Conservation (phyloP, 495 filamentous ascomycete species). For the Acidiella bohemica region DNA sequence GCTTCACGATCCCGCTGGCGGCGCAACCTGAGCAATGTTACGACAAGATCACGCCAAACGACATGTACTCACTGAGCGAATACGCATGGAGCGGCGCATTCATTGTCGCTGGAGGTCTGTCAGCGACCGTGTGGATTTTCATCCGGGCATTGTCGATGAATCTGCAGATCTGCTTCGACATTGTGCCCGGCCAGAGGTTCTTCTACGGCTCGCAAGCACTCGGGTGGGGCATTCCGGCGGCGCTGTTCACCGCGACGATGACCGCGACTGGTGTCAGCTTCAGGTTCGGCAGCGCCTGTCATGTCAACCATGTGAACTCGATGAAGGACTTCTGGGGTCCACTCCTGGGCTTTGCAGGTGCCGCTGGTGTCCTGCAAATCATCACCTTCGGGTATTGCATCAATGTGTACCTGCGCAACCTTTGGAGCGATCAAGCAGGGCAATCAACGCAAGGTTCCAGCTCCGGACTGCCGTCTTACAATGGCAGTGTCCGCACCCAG, state of each 20-base stretch:
- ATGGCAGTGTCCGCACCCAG: slow-evolving; percentile 63
- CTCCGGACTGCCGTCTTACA: slow-evolving; percentile 65
- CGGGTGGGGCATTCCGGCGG: slow-evolving; percentile 71
- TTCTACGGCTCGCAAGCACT: slow-evolving; percentile 71
- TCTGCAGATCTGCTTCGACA: slow-evolving; percentile 95
- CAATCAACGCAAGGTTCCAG: slow-evolving; percentile 43
- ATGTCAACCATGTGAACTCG: slow-evolving; percentile 76
- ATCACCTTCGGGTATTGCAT: slow-evolving; percentile 77
- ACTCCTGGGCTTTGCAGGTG: slow-evolving; percentile 61
- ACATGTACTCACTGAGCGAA: slow-evolving; percentile 67
- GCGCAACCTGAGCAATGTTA: slow-evolving; percentile 70
- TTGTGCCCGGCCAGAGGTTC: slow-evolving; percentile 74
- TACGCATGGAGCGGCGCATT: slow-evolving; percentile 85
- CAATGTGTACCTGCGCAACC: slow-evolving; percentile 75
- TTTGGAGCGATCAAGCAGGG: slow-evolving; percentile 47
- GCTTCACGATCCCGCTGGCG: slow-evolving; percentile 82
- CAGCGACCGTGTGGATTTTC: slow-evolving; percentile 76
- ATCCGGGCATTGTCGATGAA: slow-evolving; percentile 83
- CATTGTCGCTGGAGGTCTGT: slow-evolving; percentile 71
- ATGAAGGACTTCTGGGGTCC: slow-evolving; percentile 84
- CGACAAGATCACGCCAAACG: slow-evolving; percentile 82
- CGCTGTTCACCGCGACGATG: slow-evolving; percentile 60
- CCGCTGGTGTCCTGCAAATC: slow-evolving; percentile 66
- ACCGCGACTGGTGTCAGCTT: slow-evolving; percentile 85
- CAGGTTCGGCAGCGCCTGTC: slow-evolving; percentile 79